Evolutionary conservation across 306 rosid genomes (phyloP), one percentile per base, ranked within the genome.

Genomic region (Vicia faba): DNA sequence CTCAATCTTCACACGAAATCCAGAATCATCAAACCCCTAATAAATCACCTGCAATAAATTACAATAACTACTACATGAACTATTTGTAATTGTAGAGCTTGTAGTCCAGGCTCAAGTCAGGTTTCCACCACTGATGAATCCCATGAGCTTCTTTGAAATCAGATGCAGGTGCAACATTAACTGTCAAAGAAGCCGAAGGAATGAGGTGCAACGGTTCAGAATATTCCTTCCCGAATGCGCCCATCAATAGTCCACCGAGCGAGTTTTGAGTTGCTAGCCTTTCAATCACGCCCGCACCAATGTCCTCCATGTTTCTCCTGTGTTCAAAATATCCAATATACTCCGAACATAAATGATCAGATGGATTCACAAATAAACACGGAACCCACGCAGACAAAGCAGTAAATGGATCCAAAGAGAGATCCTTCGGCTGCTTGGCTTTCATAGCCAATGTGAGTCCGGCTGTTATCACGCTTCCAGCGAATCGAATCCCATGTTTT

Each of bases 71-170:
- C 33, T 20, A 35, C 5, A 14, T 14, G 14, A 62, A 48, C 82
- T 82, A 88, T 14, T 72, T 76, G 81, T 90, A 90, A 29, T 63
- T 74, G 76, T 86, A 78, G 62, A 84, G 61, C 77, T 85, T 81
- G 69, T 73, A 46, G 14, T 76, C 68, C 29, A 85, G 61, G 3
- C 19, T 72, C 64, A 90, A 50, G 74, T 82, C 83, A 10, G 91
- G 85, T 79, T 72, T 71, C 99, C 97, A 88, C 99, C 99, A 93
- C 59, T 93, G 97, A 26, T 88, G 96, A 85, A 93, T 93, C 61
- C 99, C 99, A 82, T 93, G 99, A 5, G 99, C 96, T 75, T 90
- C 87, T 79, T 83, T 90, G 36, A 90, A 82, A 73, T 85, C 89
- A 74, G 29, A 69, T 4, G 84, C 53, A 46, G 86, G 90, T 18